These are phyloP conservation scores for Dichomitus squalens DNA, from an alignment of 1,284 basidiomycete species.

Conservation along the genomic window DNA sequence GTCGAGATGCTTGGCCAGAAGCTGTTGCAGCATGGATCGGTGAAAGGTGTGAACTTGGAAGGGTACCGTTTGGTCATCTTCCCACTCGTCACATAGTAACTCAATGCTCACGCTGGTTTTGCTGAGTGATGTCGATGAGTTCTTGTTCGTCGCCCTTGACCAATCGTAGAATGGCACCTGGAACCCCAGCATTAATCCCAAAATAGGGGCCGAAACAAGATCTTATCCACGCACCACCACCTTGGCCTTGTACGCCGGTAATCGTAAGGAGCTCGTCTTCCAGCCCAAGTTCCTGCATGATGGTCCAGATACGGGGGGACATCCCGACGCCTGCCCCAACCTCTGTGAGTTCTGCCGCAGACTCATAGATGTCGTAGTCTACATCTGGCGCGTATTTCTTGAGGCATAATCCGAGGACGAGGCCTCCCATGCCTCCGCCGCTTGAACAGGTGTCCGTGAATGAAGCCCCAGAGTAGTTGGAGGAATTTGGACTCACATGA, in stretches of 20 bases:
- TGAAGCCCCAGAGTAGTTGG: background rate
- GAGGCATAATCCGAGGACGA: constrained; percentile 38
- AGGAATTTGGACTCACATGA: background rate
- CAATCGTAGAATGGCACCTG: background rate
- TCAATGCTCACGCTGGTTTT: background rate
- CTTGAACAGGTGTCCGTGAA: constrained; percentile 21
- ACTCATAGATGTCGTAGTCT: constrained; percentile 45
- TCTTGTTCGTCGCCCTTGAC: background rate
- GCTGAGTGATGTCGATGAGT: background rate
- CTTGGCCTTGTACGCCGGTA: background rate
- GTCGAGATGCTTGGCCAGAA: background rate
- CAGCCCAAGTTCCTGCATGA: constrained; percentile 26
- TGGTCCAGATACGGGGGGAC: constrained; percentile 29
- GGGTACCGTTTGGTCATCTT: background rate
- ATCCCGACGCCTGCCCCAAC: constrained; percentile 43
- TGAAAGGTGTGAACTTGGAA: background rate
- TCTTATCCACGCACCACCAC: no score
- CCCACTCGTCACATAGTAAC: no score
- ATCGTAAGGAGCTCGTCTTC: constrained; percentile 19
- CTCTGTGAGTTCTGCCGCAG: constrained; percentile 38
- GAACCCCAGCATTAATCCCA: background rate
- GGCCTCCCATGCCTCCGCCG: constrained; percentile 42
- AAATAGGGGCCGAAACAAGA: no score
- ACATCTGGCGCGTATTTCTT: constrained; percentile 36
- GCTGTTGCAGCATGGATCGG: background rate